These are phyloP conservation scores for Lachancea fermentati DNA, from an alignment of 805 yeast species.

Conservation along the genomic window DNA sequence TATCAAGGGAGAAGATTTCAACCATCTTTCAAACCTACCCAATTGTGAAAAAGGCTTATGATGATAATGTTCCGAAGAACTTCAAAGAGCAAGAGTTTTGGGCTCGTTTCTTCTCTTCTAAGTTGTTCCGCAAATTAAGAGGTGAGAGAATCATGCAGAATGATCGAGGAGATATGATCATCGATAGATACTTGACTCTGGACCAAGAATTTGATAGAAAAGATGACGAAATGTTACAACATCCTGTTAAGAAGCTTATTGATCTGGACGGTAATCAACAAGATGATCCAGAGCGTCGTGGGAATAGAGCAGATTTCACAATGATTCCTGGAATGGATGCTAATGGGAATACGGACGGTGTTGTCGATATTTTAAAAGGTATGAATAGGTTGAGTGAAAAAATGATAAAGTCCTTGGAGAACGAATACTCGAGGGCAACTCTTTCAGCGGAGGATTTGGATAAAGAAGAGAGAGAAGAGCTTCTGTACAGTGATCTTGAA, in stretches of 20 bases:
- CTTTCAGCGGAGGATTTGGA: conserved; percentile 36
- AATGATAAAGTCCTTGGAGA: conserved; percentile 57
- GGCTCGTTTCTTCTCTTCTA: conserved; percentile 91
- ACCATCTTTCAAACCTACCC: conserved; percentile 93
- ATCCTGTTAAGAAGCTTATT: conserved; percentile 59
- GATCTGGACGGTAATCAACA: conserved; percentile 78
- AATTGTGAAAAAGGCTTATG: conserved; percentile 79
- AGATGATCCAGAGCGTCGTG: conserved; percentile 69
- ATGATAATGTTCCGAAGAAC: conserved; percentile 79
- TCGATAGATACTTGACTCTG: conserved; percentile 75
- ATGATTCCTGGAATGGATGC: conserved; percentile 56
- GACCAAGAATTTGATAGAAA: conserved; percentile 54
- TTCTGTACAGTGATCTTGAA: conserved; percentile 48
- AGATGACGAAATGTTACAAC: conserved; percentile 38
- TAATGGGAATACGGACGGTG: conserved; percentile 52
- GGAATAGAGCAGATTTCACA: conserved; percentile 83
- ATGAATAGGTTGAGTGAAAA: conserved; percentile 85
- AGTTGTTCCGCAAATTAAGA: conserved; percentile 76
- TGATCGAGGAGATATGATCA: conserved; percentile 75
- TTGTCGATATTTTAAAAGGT: conserved; percentile 71
- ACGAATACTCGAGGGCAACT: conserved; percentile 35
- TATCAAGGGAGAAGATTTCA: conserved; percentile 83
- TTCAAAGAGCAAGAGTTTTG: conserved; percentile 89
- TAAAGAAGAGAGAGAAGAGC: conserved; percentile 38
- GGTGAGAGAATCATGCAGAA: conserved; percentile 78